Conservation (phyloP, 164 flowering plant genomes). For the Akebia trifoliata region DNA sequence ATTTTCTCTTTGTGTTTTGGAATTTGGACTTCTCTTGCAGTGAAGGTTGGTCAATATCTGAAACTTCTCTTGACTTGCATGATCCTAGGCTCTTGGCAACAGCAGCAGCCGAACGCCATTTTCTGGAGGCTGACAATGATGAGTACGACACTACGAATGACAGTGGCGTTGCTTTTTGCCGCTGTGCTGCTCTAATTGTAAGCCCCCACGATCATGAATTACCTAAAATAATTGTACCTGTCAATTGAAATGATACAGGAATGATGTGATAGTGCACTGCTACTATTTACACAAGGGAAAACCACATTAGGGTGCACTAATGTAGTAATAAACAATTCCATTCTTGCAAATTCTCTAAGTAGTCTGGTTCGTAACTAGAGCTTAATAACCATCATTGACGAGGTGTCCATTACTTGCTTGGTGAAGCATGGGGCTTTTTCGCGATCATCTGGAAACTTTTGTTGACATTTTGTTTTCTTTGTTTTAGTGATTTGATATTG, state of each 20-base stretch:
- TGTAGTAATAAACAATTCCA: background rate
- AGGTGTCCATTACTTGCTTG: background rate
- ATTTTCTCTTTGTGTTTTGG: background rate
- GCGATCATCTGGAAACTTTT: background rate
- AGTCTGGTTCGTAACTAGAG: no score
- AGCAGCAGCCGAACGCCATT: slow-evolving; percentile 82
- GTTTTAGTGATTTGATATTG: background rate
- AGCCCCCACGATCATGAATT: slow-evolving; percentile 15
- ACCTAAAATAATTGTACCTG: background rate
- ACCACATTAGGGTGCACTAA: background rate
- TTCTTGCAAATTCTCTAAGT: background rate
- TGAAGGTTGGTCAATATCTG: slow-evolving; percentile 81
- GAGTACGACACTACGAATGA: slow-evolving; percentile 72
- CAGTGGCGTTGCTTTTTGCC: slow-evolving; percentile 86
- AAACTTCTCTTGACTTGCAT: slow-evolving; percentile 59
- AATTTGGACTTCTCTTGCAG: slow-evolving; percentile 33
- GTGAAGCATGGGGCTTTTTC: background rate
- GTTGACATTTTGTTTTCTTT: background rate
- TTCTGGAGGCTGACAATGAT: slow-evolving; percentile 72
- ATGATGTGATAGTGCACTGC: background rate
- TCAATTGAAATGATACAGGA: background rate
- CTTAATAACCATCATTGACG: background rate
- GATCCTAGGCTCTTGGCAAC: slow-evolving; percentile 86
- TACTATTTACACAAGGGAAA: background rate
- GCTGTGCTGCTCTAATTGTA: slow-evolving; percentile 83